Conservation (phyloP, 768 basidiomycete genomes). For the Lentinula detonsa region DNA sequence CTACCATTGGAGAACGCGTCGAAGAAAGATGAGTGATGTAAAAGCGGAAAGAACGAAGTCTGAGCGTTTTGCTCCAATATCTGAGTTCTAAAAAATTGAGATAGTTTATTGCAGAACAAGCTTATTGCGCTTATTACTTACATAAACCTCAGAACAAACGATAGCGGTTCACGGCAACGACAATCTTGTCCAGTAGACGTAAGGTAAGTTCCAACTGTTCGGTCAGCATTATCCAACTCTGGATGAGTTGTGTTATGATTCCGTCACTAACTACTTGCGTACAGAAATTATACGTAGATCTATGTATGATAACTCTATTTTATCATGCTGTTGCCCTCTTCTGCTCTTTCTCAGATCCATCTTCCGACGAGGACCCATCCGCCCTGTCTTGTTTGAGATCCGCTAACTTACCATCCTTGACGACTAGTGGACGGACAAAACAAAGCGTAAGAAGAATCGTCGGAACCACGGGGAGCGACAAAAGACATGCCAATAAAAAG, state of each 20-base stretch:
- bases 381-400: conserved; percentile 15
- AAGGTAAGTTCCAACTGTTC: neutral
- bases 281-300: conserved; percentile 11
- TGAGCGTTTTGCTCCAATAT: neutral
- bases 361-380: conserved; percentile 24
- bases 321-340: conserved; percentile 46
- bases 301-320: conserved; percentile 10
- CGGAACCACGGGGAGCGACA: conserved; percentile 17
- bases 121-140: too few relatives aligned
- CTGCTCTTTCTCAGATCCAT: conserved; percentile 36
- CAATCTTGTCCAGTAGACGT: neutral
- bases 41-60: neutral
- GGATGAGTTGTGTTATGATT: conserved; percentile 6
- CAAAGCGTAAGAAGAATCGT: neutral
- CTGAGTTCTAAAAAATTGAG: neutral
- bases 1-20: neutral
- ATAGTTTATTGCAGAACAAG: neutral
- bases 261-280: neutral
- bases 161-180: neutral
- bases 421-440: conserved; percentile 3
- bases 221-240: conserved; percentile 6
- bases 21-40: neutral
- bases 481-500: conserved; percentile 44
- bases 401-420: neutral
- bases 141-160: too few relatives aligned